Evolutionary conservation across 2,329 filamentous ascomycete genomes (phyloP), one percentile per base, ranked within the genome.

Genomic region (Hypoxylon rubiginosum): DNA sequence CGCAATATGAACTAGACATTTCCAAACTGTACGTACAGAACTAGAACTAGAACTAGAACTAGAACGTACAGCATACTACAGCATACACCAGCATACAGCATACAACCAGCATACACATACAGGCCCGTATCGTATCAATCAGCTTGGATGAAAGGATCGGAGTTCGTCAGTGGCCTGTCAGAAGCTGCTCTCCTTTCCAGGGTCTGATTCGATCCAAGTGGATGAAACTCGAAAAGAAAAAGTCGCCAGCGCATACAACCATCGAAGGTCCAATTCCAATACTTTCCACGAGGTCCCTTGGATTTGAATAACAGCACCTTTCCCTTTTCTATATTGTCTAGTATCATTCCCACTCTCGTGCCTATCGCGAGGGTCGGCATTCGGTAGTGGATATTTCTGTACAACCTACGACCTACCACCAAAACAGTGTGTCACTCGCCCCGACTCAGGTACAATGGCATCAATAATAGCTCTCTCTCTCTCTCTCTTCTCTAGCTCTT

Each of bases 121-220:
- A 24, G 21, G 21, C 21, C 6, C n/a, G 36, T 41, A 17, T 17
- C 36, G 21, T 24, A 24, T 24, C 21, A 24, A 24, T 24, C 21
- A 19, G 34, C 15, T 48, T 74, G 71, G 70, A 67, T 68, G 65
- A 69, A 70, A 71, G 68, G 68, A 74, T 74, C 61, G 68, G 71
- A 68, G 70, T 54, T 58, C 62, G 17, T 58, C 66, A 32, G 30
- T 73, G 53, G 71, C 63, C 67, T 73, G 68, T 71, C 64, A 68
- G 70, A 73, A 70, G 62, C 67, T 67, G 68, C 63, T 62, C 50
- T 43, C 58, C 63, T 68, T 66, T 54, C 67, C 67, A 65, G 73
- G 71, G 71, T 69, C 66, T 74, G 73, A 76, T 76, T 76, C 72
- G 74, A 74, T 72, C 71, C 72, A 72, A 68, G 72, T 71, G 68